Percentiles rank a stretch among this genome's conserved stretches.
phyloP scores from a whole-genome alignment of 176 grass and related monocot genomes.

The Lolium multiflorum region DNA sequence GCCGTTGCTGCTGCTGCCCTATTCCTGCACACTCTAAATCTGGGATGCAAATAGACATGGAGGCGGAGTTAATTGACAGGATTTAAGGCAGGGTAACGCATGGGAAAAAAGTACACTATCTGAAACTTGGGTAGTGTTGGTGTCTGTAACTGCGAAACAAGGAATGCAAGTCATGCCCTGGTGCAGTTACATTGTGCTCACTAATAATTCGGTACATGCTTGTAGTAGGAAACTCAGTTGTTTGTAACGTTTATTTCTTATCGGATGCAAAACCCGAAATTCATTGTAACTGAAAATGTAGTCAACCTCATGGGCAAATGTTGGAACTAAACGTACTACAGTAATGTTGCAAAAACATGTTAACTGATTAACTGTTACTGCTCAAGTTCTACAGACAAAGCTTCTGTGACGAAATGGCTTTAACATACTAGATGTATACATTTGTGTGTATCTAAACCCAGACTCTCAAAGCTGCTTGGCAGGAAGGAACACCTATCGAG shows the following conservation, averaged over 20 bases:
- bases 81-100: not conserved
- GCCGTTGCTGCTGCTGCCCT: not conserved
- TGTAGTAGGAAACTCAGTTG: too few species aligned
- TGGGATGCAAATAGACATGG: not conserved
- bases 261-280: too few species aligned
- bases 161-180: not conserved
- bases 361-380: not conserved
- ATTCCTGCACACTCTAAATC: conserved; percentile 17
- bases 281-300: too few species aligned
- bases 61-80: not conserved
- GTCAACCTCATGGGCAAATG: too few species aligned
- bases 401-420: not conserved
- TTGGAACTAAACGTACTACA: too few species aligned
- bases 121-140: not conserved
- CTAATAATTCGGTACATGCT: too few species aligned
- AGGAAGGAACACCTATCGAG: not conserved
- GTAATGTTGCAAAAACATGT: too few species aligned
- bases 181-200: too few species aligned
- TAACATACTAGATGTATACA: not conserved
- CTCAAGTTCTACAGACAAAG: not conserved
- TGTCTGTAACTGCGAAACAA: conserved; percentile 31
- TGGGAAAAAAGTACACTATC: not conserved
- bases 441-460: not conserved
- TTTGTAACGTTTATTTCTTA: too few species aligned
- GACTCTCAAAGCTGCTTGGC: not conserved